Evolutionary conservation across 495 filamentous ascomycete species (phyloP), one percentile per base, ranked within the genome.

Genomic region (Lineolata rhizophorae): DNA sequence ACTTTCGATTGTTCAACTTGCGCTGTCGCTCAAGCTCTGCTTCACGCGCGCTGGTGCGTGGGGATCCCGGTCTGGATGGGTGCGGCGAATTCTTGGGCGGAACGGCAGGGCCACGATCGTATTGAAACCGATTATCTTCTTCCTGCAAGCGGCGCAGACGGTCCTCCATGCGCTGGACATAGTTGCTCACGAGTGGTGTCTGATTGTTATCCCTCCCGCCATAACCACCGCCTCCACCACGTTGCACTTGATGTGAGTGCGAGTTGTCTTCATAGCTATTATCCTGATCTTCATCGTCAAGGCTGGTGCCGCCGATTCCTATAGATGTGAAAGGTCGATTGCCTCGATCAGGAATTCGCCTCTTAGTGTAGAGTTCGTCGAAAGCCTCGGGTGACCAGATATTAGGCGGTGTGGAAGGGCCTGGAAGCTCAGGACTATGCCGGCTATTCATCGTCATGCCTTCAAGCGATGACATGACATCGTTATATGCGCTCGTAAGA

Each of bases 381-480:
- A 85, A 94, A 4, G 73, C 76, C 44, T 92, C 81, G 1, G 79
- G 83, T 1, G 83, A 87, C 87, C 87, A 97, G 9, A 83, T 77
- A 49, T 81, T 72, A 14, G 71, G 56, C 4, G 46, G 37, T 3
- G 40, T 41, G 4, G 31, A 13, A 18, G 64, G 62, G 18, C 71
- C 64, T 11, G 67, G 64, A 13, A 55, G 43, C n/a, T 47, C 58
- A n/a, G 27, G 55, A 54, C n/a, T 55, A 50, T 6, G 57, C 57
- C 26, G n/a, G 57, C 53, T 16, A 50, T 52, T 24, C 41, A 76
- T 60, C 12, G 71, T 74, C 70, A 99, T 81, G 40, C 81, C 81
- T 48, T 95, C 68, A 31, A 99, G 54, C 20, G 87, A 92, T 36
- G 83, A 82, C 71, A 95, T 95, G 9, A 99, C 83, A 56, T 90